Conservation (phyloP, 1,284 basidiomycete species). For the Malassezia yamatoensis region DNA sequence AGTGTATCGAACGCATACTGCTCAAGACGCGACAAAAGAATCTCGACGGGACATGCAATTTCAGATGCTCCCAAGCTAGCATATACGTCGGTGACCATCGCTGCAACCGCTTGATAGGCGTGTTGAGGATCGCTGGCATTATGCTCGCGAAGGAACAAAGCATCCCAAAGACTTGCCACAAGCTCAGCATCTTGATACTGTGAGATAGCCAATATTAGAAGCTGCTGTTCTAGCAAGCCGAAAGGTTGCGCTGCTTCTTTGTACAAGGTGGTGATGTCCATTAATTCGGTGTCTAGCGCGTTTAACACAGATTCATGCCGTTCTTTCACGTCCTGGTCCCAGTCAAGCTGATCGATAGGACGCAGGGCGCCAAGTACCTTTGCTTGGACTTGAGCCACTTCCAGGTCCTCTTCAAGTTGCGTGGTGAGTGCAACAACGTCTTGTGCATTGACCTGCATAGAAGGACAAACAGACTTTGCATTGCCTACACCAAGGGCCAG, state of each 20-base stretch:
- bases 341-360: slow-evolving; percentile 18
- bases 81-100: slow-evolving; percentile 26
- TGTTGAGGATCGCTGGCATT: slow-evolving; percentile 36
- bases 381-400: slow-evolving; percentile 90
- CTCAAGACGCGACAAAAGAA: slow-evolving; percentile 31
- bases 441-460: slow-evolving; percentile 56
- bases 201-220: slow-evolving; percentile 84
- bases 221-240: slow-evolving; percentile 69
- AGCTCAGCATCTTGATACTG: slow-evolving; percentile 77
- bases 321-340: slow-evolving; percentile 45
- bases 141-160: slow-evolving; percentile 66
- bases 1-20: slow-evolving; percentile 32
- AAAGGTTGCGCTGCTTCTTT: slow-evolving; percentile 79
- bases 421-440: slow-evolving; percentile 84
- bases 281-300: slow-evolving; percentile 52
- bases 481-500: slow-evolving; percentile 71
- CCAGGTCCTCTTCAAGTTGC: slow-evolving; percentile 86
- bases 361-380: slow-evolving; percentile 54
- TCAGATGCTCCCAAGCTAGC: slow-evolving; percentile 23
- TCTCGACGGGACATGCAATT: slow-evolving; percentile 40
- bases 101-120: slow-evolving; percentile 25
- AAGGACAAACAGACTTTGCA: slow-evolving; percentile 57
- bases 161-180: slow-evolving; percentile 75
- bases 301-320: slow-evolving; percentile 47
- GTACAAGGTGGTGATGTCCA: slow-evolving; percentile 60